Conservation (phyloP, 345 rosid species). For the Gossypium herbaceum region DNA sequence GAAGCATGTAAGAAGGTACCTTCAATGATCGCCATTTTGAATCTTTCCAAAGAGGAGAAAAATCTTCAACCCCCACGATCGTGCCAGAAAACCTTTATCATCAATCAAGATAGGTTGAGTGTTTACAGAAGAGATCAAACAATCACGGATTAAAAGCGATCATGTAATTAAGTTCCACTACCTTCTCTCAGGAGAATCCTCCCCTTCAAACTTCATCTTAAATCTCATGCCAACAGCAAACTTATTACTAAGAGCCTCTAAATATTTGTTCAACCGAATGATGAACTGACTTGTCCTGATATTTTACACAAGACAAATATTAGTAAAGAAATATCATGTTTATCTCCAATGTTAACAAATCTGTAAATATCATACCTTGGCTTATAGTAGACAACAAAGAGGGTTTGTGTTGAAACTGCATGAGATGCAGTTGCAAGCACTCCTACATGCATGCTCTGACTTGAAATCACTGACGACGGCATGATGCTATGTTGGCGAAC, state of each 20-base stretch:
- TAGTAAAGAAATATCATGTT: background rate
- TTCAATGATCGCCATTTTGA: slow-evolving; percentile 80
- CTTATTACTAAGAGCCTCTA: slow-evolving; percentile 54
- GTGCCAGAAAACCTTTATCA: slow-evolving; percentile 75
- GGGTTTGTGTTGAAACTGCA: slow-evolving; percentile 60
- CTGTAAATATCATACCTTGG: slow-evolving; percentile 54
- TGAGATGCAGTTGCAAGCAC: slow-evolving; percentile 95
- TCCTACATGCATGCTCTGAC: slow-evolving; percentile 96
- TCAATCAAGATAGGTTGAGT: slow-evolving; percentile 9
- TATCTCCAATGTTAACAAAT: background rate
- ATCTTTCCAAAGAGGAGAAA: slow-evolving; percentile 72
- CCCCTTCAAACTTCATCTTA: slow-evolving; percentile 91
- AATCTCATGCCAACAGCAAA: slow-evolving; percentile 76
- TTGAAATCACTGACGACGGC: slow-evolving; percentile 86
- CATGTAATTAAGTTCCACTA: slow-evolving; percentile 21
- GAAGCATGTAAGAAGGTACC: slow-evolving; percentile 42
- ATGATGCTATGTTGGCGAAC: slow-evolving; percentile 61
- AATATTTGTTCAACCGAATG: slow-evolving; percentile 68
- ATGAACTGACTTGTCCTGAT: slow-evolving; percentile 91
- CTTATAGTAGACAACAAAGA: slow-evolving; percentile 83
- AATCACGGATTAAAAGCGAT: background rate
- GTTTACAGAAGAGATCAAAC: slow-evolving; percentile 14
- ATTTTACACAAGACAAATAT: slow-evolving; percentile 7
- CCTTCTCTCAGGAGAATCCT: slow-evolving; percentile 92
- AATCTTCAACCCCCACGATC: slow-evolving; percentile 74